phyloP scores from a whole-genome alignment of 2,329 filamentous ascomycete species.

The Phoma sp. region DNA sequence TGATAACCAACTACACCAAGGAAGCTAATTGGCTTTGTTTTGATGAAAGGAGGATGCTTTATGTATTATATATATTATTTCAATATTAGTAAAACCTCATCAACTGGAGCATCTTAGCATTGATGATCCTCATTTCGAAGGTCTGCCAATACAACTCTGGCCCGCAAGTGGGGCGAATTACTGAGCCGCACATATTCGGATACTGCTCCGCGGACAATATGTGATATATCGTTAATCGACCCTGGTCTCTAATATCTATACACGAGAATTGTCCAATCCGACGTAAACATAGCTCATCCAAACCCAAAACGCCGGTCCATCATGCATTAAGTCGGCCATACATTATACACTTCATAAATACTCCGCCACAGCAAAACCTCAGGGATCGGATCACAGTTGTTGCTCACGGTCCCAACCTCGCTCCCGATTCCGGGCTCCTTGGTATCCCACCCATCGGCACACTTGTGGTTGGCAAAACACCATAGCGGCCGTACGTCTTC shows the following conservation, averaged over 20 bases:
- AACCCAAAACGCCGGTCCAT: conserved; percentile 1
- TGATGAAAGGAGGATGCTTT: not conserved
- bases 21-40: conserved; percentile 26
- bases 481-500: conserved; percentile 93
- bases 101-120: too few relatives aligned
- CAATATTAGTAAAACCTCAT: too few relatives aligned
- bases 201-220: too few relatives aligned
- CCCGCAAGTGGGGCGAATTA: too few relatives aligned
- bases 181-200: too few relatives aligned
- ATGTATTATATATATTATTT: too few relatives aligned
- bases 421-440: conserved; percentile 40
- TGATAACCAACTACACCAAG: conserved; percentile 49
- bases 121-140: too few relatives aligned
- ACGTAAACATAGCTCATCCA: not conserved
- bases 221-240: too few relatives aligned
- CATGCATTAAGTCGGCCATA: conserved; percentile 7
- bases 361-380: not conserved
- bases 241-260: conserved; percentile 2
- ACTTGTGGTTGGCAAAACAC: conserved; percentile 70
- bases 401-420: conserved; percentile 35
- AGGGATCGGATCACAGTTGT: not conserved
- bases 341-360: conserved; percentile 4
- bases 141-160: too few relatives aligned
- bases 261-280: not conserved
- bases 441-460: conserved; percentile 31